Percentiles rank a stretch among this genome's conserved stretches.
Evolutionary conservation across 2,329 filamentous ascomycete genomes (phyloP).

Genomic region (Alternaria longipes): DNA sequence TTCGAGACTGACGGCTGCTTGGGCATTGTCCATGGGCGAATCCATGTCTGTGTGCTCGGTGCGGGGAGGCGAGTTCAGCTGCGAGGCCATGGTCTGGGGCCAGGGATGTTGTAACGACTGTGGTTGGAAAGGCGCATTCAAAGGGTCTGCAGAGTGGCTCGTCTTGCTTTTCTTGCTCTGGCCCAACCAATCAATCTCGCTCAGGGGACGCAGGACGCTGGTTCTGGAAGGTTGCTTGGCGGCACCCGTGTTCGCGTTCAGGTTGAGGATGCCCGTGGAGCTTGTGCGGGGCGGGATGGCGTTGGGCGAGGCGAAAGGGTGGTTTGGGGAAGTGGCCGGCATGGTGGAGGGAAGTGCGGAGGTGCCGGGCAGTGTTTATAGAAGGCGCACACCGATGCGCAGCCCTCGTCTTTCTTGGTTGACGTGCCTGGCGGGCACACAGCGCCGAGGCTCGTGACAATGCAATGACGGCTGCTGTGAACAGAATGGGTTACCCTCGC

Average conservation of each 20-base stretch:
- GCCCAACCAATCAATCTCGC: slow-evolving; percentile 52
- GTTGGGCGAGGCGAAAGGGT: slow-evolving; percentile 51
- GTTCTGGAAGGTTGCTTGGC: slow-evolving; percentile 32
- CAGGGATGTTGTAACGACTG: slow-evolving; percentile 5
- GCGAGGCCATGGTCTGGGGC: slow-evolving; percentile 24
- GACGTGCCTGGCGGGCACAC: slow-evolving; percentile 12
- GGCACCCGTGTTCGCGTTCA: slow-evolving; percentile 32
- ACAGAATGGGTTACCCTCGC: slow-evolving; percentile 3
- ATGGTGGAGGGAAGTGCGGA: slow-evolving; percentile 23
- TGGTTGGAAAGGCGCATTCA: slow-evolving; percentile 16
- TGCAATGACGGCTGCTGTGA: slow-evolving; percentile 15
- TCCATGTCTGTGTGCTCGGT: slow-evolving; percentile 6
- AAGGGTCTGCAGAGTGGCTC: slow-evolving; percentile 33
- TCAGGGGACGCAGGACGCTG: slow-evolving; percentile 49
- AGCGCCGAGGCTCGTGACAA: slow-evolving; percentile 11
- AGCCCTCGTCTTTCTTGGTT: slow-evolving; percentile 1
- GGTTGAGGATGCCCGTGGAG: slow-evolving; percentile 47
- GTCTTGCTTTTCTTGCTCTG: slow-evolving; percentile 52
- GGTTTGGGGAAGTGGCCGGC: slow-evolving; percentile 27
- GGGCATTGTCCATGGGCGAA: slow-evolving; percentile 10
- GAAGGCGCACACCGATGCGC: neutral
- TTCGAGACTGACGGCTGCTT: slow-evolving; percentile 13
- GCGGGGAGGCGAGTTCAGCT: neutral
- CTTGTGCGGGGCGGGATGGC: slow-evolving; percentile 53
- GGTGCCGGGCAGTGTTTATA: slow-evolving; percentile 5